A percentile compares a stretch with the other conserved stretches of the same genome.
These are phyloP conservation scores for Barnettozyma californica DNA, from an alignment of 805 yeast genomes.

Conservation along the genomic window DNA sequence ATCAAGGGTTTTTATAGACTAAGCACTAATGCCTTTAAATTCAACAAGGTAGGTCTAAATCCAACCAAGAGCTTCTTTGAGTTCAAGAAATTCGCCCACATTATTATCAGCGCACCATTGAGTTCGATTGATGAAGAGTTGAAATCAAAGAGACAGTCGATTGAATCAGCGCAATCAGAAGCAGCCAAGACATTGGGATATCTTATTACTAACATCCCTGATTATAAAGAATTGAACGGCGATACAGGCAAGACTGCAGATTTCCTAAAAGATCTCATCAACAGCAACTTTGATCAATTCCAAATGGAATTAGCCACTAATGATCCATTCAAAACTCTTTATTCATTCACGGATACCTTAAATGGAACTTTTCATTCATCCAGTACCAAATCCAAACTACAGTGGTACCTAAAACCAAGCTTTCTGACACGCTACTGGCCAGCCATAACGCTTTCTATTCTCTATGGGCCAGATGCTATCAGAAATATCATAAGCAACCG, in stretches of 20 bases:
- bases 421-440: constrained; percentile 64
- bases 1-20: constrained; percentile 17
- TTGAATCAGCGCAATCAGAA: constrained; percentile 20
- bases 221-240: constrained; percentile 10
- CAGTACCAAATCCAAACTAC: background rate
- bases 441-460: constrained; percentile 31
- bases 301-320: background rate
- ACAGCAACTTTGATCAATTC: background rate
- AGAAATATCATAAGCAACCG: constrained; percentile 44
- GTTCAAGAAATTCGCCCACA: constrained; percentile 20
- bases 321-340: background rate
- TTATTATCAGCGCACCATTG: constrained; percentile 34
- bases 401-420: constrained; percentile 31
- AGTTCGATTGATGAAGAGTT: constrained; percentile 28
- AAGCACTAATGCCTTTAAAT: constrained; percentile 25
- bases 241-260: background rate
- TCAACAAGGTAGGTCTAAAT: constrained; percentile 16
- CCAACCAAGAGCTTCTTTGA: constrained; percentile 5
- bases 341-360: background rate
- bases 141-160: constrained; percentile 19
- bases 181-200: constrained; percentile 35
- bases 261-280: background rate
- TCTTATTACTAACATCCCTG: constrained; percentile 30
- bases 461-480: constrained; percentile 52
- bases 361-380: background rate